Base-by-base conservation (phyloP, 148 eudicot species). In the Heliamphora exappendiculata region DNA sequence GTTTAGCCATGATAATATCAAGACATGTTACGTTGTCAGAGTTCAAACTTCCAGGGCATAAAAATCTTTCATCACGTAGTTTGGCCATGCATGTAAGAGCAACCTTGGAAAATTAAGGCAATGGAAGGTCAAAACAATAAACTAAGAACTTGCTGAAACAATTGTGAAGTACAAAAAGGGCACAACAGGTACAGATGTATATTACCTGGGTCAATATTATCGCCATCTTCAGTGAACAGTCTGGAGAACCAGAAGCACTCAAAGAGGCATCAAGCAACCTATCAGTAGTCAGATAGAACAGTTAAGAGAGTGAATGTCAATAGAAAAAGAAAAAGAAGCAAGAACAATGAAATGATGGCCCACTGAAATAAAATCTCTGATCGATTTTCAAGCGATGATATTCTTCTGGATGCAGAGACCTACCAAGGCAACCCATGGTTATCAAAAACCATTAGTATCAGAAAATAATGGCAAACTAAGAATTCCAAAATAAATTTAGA, bases 181-280 rank as follows among this genome's bases (percentile, higher is more conserved):
- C 60, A n/a, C 34, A 74, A 24, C 19, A 39, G 1, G n/a, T 2
- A 28, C 31, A 67, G 29, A 74, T 20, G 20, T 31, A 53, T 3
- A 47, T 75, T 79, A 93, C 98, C 99, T 91, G 99, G 50, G 89
- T 91, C 81, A 96, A 76, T 49, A 90, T 69, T 58, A 88, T 83
- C 33, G 98, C 93, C 99, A 96, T 93, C 90, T 89, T 96, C 33
- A 93, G 84, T 47, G 98, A 89, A 85, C 99, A 95, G 80, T 89
- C 93, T 6, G 89, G 89, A 78, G 99, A 89, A 71, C 89, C 91
- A 82, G 94, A 91, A 74, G 97, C 93, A 78, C 78, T 83, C 81
- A 95, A 79, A 16, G 97, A 88, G 77, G 91, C 91, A 86, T 92
- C 98, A 83, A 95, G 92, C 88, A 96, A 86, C 81, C 99, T 95